phyloP scores from a whole-genome alignment of 805 yeast genomes.

The Candida qinlingensis region DNA sequence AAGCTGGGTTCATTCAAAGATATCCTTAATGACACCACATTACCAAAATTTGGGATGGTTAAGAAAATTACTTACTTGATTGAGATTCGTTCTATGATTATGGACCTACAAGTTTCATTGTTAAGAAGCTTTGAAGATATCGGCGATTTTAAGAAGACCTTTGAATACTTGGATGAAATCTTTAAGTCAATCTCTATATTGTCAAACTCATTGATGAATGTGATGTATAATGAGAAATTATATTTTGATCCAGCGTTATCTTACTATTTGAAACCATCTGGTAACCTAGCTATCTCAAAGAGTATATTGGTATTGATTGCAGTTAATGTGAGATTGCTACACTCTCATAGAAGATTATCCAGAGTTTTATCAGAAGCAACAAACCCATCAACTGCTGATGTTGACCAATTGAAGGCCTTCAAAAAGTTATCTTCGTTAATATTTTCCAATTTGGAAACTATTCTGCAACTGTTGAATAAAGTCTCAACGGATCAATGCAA shows the following conservation, averaged over 20 bases:
- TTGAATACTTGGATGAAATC: constrained; percentile 30
- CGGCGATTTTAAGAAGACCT: constrained; percentile 27
- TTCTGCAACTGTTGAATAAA: constrained; percentile 14
- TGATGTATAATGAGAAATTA: constrained; percentile 27
- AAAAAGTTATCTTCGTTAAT: constrained; percentile 10
- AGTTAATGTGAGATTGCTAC: constrained; percentile 12
- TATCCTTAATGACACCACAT: constrained; percentile 8
- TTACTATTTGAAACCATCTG: constrained; percentile 35
- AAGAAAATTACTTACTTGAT: constrained; percentile 21
- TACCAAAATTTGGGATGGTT: constrained; percentile 15
- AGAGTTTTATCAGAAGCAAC: background rate
- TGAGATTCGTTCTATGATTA: constrained; percentile 27
- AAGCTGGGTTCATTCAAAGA: constrained; percentile 25
- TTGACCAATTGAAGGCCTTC: constrained; percentile 7
- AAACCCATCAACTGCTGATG: constrained; percentile 3
- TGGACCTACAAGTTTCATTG: constrained; percentile 33
- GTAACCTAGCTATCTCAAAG: constrained; percentile 10
- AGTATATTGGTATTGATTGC: constrained; percentile 11
- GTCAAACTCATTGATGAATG: constrained; percentile 27
- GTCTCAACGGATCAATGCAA: constrained; percentile 14
- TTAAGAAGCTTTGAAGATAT: constrained; percentile 35
- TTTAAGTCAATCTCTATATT: constrained; percentile 27
- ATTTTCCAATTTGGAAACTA: constrained; percentile 7
- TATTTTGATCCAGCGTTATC: constrained; percentile 41
- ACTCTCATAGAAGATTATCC: constrained; percentile 11